Base-by-base conservation (phyloP, 2,329 filamentous ascomycete genomes). In the Simplicillium sp. region DNA sequence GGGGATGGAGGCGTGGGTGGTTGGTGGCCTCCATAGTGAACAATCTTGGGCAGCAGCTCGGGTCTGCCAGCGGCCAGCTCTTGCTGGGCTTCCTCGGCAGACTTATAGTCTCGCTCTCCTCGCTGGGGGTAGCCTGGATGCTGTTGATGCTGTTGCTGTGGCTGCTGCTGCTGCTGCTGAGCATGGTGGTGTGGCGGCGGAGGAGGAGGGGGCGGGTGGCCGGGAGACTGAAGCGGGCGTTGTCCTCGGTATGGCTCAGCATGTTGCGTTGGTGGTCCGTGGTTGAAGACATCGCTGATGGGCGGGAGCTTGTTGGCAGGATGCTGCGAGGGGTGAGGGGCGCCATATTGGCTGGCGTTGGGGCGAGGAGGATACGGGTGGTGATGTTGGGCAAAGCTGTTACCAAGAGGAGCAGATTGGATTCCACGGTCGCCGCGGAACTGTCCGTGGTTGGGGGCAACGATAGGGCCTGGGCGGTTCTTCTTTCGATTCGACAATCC, bases 401-500 rank as follows among this genome's bases (percentile, higher is more conserved):
- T 90, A 53, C 94, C 82, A 17, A 98, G 75, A 13, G 92, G 92
- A 7, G 92, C 92, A 4, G 92, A 98, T 64, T 98, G 92, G 46
- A 98, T 94, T 29, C 97, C 88, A 51, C 92, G 77, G 70, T 98
- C 92, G 55, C 88, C 81, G 52, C 89, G 87, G 56, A 97, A 97
- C 46, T 89, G 84, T 51, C 92, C 81, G 49, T 94, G 88, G 6
- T 88, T 87, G 2, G 92, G 92, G 18, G 92, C 85, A n/a, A 94
- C 85, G 50, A 98, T 98, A 43, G 88, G 94, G 35, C 89, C 89
- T 1, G 88, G 86, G 32, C 92, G 92, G 7, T 84, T 84, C 57
- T 86, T 88, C 60, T 87, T 80, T 57, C 82, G 77, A 49, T 77
- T 74, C 44, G 80, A 83, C 48, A 86, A 81, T 50, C 76, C 80